These are phyloP conservation scores for Coniophora puteana DNA, from an alignment of 1,284 basidiomycete species.

Conservation along the genomic window DNA sequence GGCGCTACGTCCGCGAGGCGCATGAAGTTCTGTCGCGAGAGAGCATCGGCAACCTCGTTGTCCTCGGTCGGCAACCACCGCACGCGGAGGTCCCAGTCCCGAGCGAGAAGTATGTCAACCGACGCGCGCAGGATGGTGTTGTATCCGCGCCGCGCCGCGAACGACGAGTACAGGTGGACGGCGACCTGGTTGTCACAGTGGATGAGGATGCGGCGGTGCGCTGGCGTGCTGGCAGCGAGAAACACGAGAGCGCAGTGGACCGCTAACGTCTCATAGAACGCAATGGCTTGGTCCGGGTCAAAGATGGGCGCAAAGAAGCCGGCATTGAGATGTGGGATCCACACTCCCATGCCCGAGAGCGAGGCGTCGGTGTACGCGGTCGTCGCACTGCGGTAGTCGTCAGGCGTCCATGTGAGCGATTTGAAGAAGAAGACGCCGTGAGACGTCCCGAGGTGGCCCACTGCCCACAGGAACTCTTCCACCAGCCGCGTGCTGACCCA, in stretches of 20 bases:
- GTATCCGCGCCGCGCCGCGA: constrained; percentile 20
- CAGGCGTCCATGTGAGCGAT: constrained; percentile 25
- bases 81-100: constrained; percentile 22
- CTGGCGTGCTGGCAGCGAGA: constrained; percentile 1
- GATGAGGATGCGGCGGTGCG: constrained; percentile 12
- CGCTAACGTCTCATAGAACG: not conserved
- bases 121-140: constrained; percentile 26
- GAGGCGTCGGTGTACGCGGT: not conserved
- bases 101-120: constrained; percentile 17
- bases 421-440: constrained; percentile 26
- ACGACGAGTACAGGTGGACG: constrained; percentile 30
- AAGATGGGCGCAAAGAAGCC: not conserved
- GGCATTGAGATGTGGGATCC: not conserved
- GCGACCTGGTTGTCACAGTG: constrained; percentile 31
- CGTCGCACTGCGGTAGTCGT: no score
- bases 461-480: constrained; percentile 29
- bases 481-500: constrained; percentile 24
- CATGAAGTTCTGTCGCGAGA: constrained; percentile 18
- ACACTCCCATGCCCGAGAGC: not conserved
- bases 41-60: constrained; percentile 20
- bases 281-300: not conserved
- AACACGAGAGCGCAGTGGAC: constrained; percentile 1
- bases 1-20: constrained; percentile 11
- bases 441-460: constrained; percentile 16
- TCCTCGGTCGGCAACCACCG: constrained; percentile 20